Evolutionary conservation across 2,329 filamentous ascomycete species (phyloP), one percentile per base, ranked within the genome.

Genomic region (Camillea tinctor): DNA sequence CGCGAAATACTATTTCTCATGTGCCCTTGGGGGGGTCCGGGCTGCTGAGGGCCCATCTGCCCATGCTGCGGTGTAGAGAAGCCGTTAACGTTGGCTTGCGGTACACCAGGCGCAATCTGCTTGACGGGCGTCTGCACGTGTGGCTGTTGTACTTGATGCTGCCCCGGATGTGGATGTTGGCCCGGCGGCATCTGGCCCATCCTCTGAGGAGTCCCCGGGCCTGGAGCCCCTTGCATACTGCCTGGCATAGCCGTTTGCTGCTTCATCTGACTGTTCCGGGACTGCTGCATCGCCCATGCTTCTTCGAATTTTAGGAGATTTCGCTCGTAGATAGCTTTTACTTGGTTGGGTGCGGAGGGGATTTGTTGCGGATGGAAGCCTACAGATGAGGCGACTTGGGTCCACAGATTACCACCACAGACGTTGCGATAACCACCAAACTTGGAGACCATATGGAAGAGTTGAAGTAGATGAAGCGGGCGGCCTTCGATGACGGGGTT

Each of bases 271-370:
- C 80, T 78, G 23, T 79, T 80, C 64, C 80, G 80, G 1, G 36
- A 44, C 62, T 86, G 85, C 66, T 84, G 83, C 36, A 81, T 78
- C 40, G 83, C 71, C 79, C 84, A 90, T 1, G 83, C 84, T 60
- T 88, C 85, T 72, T 97, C 93, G 65, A 96, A 97, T 30, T 88
- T 84, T 23, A 84, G 77, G 5, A 97, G 77, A 66, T 93, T 93
- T 40, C 85, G 82, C 68, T 93, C 88, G 74, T 95, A 96, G 6
- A 91, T 82, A 24, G 83, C 81, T 67, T 88, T 86, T 66, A 97
- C 74, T 66, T 95, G 88, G 60, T 85, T 83, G 1, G 86, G 81
- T 0, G 91, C 92, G 9, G 80, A 84, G 1, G 88, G 89, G 57
- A 85, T 77, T 64, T 91, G 88, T 56, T 82, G 80, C 0, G 83